Base-by-base conservation (phyloP, 768 basidiomycete species). In the Tephrocybe sp. region DNA sequence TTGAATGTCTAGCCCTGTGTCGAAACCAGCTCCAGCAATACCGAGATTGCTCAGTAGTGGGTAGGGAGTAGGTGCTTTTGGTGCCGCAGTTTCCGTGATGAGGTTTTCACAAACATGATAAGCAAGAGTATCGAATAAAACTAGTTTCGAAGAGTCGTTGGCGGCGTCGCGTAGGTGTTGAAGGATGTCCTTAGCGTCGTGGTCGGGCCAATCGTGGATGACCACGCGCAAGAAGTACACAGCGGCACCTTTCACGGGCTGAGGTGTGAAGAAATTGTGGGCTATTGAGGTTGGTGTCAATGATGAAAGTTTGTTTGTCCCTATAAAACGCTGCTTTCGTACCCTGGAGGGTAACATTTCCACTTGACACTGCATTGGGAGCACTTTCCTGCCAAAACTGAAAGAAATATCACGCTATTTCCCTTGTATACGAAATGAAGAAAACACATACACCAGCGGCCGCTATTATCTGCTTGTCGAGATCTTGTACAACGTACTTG, bases 401-500 rank as follows among this genome's bases (percentile, higher is more conserved):
- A 24, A 22, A 27, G 9, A n/a, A 2, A 15, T 15, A 7, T 30
- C 24, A 35, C n/a, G n/a, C n/a, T n/a, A 9, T 40, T n/a, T 34
- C 21, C 22, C 24, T 27, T 16, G 15, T 7, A 31, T 34, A 6
- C n/a, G 5, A 30, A 3, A 35, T 9, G 11, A 7, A 32, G 16
- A 4, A 24, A 19, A 16, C 19, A 41, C 53, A 9, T 40, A 66
- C 65, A 36, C 57, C 54, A 39, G 60, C 49, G 7, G 64, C 69
- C 31, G 57, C 60, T 5, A 51, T 41, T 16, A 69, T 61, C 25
- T 58, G 55, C 5, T 53, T 53, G 7, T 55, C 58, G 4, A 68
- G 63, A 54, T 72, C 74, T 52, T 75, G 72, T 13, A 73, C 60
- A 26, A 72, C 53, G 35, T 65, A 68, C 15, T 60, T 58, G 11